Percentiles rank a stretch among this genome's conserved stretches.
Evolutionary conservation across 768 basidiomycete species (phyloP).

Genomic region (Agaricus subrufescens): DNA sequence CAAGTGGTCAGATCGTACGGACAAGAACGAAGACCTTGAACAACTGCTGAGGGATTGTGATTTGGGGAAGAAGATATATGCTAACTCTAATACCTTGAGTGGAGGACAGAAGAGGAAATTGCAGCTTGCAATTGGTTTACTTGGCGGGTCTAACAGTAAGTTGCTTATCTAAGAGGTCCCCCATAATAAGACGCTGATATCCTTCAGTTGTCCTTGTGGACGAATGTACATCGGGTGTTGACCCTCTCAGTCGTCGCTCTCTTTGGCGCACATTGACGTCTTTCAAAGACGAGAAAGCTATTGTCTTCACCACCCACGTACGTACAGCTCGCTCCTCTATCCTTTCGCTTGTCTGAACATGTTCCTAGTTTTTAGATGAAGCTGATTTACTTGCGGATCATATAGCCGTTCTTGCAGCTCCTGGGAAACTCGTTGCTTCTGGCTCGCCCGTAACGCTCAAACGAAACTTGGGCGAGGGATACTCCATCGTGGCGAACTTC

Average conservation of each 20-base stretch:
- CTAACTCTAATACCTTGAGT: conserved; percentile 61
- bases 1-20: conserved; percentile 50
- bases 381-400: conserved; percentile 75
- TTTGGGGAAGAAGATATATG: conserved; percentile 61
- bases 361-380: conserved; percentile 63
- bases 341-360: not conserved
- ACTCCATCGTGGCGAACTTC: conserved; percentile 56
- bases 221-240: conserved; percentile 77
- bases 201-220: conserved; percentile 51
- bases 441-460: conserved; percentile 76
- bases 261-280: conserved; percentile 73
- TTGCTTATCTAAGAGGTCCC: conserved; percentile 4
- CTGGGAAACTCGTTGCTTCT: conserved; percentile 69
- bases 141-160: conserved; percentile 71
- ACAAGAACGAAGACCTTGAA: conserved; percentile 50
- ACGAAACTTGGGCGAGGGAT: conserved; percentile 65
- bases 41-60: conserved; percentile 71
- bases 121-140: conserved; percentile 75
- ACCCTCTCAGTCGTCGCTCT: conserved; percentile 73
- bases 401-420: conserved; percentile 70
- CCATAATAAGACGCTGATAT: not conserved
- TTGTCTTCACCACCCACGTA: conserved; percentile 79
- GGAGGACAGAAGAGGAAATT: conserved; percentile 84
- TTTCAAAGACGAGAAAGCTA: conserved; percentile 59
- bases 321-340: conserved; percentile 15